Evolutionary conservation across 768 basidiomycete species (phyloP).

Genomic region (Dacryopinax spathularia): DNA sequence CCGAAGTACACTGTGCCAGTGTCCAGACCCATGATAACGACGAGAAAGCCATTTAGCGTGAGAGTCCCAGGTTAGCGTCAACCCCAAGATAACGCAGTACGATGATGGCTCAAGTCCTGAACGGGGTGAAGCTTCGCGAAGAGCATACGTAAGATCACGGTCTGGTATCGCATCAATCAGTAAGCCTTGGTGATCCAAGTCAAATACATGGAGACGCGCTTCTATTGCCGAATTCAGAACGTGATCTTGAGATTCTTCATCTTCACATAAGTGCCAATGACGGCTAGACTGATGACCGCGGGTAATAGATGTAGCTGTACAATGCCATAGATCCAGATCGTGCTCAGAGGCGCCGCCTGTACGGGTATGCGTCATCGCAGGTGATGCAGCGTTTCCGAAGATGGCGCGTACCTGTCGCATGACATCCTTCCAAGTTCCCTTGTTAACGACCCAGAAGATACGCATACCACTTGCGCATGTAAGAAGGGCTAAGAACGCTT

Average conservation of each 20-base stretch:
- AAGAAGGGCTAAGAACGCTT: conserved; percentile 43
- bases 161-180: background rate
- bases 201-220: background rate
- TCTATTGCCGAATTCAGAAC: background rate
- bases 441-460: conserved; percentile 57
- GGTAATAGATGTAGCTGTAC: conserved; percentile 53
- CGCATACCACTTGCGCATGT: conserved; percentile 46
- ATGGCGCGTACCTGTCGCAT: conserved; percentile 50
- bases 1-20: background rate
- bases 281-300: conserved; percentile 40
- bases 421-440: conserved; percentile 51
- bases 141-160: background rate
- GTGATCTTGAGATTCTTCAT: conserved; percentile 9
- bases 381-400: background rate
- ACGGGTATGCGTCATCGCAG: conserved; percentile 1
- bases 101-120: background rate
- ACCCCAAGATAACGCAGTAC: background rate
- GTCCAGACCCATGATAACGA: background rate
- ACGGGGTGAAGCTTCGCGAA: background rate
- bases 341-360: conserved; percentile 64
- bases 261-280: conserved; percentile 25
- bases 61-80: background rate
- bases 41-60: background rate
- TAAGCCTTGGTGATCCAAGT: background rate
- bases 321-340: conserved; percentile 63